A percentile compares a stretch with the other conserved stretches of the same genome.
Conservation (phyloP, 1,284 basidiomycete genomes). For the Gomphus bonarii region DNA sequence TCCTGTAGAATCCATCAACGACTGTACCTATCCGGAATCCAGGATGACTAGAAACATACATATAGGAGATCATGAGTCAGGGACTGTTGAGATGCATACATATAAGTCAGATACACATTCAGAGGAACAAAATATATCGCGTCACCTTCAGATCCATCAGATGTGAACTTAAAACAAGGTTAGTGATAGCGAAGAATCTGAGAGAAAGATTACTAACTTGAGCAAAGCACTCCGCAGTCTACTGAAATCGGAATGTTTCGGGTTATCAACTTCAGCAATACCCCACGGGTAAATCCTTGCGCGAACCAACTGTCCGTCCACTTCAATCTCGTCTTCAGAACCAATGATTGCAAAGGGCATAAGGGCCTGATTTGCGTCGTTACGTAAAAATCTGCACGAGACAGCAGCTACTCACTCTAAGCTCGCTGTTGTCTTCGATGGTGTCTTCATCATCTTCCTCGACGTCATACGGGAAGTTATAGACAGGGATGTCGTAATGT, state of each 20-base stretch:
- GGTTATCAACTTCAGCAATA: slow-evolving; percentile 97
- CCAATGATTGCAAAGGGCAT: slow-evolving; percentile 97
- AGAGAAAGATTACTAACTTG: slow-evolving; percentile 40
- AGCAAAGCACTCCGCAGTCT: slow-evolving; percentile 85
- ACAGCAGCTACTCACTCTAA: slow-evolving; percentile 47
- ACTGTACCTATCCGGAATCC: background rate
- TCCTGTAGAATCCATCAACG: slow-evolving; percentile 36
- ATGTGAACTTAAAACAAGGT: slow-evolving; percentile 59
- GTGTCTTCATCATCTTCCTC: slow-evolving; percentile 99
- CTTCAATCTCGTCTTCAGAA: slow-evolving; percentile 92
- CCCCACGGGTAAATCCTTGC: slow-evolving; percentile 98
- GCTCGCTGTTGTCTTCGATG: slow-evolving; percentile 93
- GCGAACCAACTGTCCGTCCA: slow-evolving; percentile 85
- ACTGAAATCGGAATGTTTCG: slow-evolving; percentile 96
- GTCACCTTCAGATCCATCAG: slow-evolving; percentile 76
- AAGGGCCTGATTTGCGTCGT: slow-evolving; percentile 43
- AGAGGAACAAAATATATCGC: background rate
- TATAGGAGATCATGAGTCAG: slow-evolving; percentile 93
- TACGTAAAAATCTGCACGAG: background rate
- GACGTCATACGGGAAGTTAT: slow-evolving; percentile 99
- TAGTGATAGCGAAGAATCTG: background rate
- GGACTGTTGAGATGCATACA: slow-evolving; percentile 30
- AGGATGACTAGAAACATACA: slow-evolving; percentile 12
- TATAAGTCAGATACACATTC: background rate
- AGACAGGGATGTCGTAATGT: slow-evolving; percentile 96